Conservation (phyloP, 208 protist genomes). For the Wallacemonas sp. region DNA sequence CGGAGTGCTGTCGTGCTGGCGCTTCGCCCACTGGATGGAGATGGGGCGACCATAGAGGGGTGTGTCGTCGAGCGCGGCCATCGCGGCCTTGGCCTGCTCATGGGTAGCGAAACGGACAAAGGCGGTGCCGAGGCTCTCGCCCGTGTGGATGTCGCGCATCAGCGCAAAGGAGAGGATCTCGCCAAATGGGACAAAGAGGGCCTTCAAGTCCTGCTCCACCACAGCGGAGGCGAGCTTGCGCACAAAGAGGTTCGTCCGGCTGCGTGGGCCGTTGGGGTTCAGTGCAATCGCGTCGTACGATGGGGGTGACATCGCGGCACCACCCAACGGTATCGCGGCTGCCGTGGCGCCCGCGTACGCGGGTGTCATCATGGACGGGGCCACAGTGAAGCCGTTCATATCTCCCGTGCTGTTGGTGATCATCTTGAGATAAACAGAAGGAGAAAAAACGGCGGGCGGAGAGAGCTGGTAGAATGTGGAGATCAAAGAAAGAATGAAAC, state of each 20-base stretch:
- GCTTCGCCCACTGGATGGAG: constrained; percentile 80
- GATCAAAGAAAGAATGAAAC: background rate
- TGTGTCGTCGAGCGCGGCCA: constrained; percentile 50
- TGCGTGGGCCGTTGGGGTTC: constrained; percentile 59
- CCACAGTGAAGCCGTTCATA: background rate
- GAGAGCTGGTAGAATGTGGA: background rate
- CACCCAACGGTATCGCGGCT: background rate
- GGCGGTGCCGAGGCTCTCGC: constrained; percentile 75
- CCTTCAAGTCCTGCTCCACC: constrained; percentile 52
- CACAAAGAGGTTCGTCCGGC: constrained; percentile 82
- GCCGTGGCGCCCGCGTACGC: background rate
- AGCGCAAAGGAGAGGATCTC: constrained; percentile 61
- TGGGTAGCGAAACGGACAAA: constrained; percentile 80
- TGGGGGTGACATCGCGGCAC: constrained; percentile 25
- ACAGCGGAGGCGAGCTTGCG: constrained; percentile 67
- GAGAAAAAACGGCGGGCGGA: too few species aligned
- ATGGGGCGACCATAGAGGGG: constrained; percentile 55
- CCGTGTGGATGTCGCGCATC: constrained; percentile 89
- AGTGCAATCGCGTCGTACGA: constrained; percentile 54
- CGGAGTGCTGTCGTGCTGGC: constrained; percentile 80
- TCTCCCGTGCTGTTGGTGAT: background rate
- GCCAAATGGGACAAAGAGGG: constrained; percentile 63
- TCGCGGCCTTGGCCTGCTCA: constrained; percentile 61
- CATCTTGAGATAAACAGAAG: too few species aligned
- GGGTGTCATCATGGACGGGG: background rate